Base-by-base conservation (phyloP, 169 alveolate species). In the Cryptosporidium ryanae region DNA sequence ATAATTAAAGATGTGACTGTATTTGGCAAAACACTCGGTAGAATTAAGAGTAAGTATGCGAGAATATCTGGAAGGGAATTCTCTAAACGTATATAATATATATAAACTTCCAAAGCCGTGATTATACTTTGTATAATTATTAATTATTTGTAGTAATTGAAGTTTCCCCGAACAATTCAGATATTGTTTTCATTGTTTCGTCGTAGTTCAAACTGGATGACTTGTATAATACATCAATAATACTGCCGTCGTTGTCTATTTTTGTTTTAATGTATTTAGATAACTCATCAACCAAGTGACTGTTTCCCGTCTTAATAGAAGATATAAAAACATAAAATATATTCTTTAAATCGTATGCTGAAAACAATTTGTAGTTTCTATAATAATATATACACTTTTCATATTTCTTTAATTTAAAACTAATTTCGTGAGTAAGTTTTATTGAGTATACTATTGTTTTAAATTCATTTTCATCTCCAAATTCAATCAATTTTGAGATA, bases 1-100 rank as follows among this genome's bases (percentile, higher is more conserved):
- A 23, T 61, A 10, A 23, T 55, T 17, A 59, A 32, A 44, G 87
- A 61, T 38, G 64, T 76, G 13, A 46, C 31, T 15, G 31, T 76
- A 10, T 76, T 61, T 18, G 87, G 87, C 8, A 76, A 76, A 43
- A 57, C 87, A 21, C 10, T 76, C 27, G 87, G 87, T 12, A 55
- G 71, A 76, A 46, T 76, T n/a, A 76, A 55, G 13, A 59, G 76
- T 25, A 76, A 46, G 25, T 76, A 76, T 76, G 71, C 63, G 1
- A 76, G 63, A 29, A 31, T 76, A 55, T 59, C 71, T 3, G 87
- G 87, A 18, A 59, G 23, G 13, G 87, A 76, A 48, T 15, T 23
- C 15, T 38, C 46, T 38, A 38, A 38, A 38, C 8, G 46, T 38
- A 31, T 50, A 23, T 0, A 68, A 6, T 54, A 25, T 7, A 54